These are phyloP conservation scores for Amborella trichopoda DNA, from an alignment of 164 flowering plant genomes.

Conservation along the genomic window DNA sequence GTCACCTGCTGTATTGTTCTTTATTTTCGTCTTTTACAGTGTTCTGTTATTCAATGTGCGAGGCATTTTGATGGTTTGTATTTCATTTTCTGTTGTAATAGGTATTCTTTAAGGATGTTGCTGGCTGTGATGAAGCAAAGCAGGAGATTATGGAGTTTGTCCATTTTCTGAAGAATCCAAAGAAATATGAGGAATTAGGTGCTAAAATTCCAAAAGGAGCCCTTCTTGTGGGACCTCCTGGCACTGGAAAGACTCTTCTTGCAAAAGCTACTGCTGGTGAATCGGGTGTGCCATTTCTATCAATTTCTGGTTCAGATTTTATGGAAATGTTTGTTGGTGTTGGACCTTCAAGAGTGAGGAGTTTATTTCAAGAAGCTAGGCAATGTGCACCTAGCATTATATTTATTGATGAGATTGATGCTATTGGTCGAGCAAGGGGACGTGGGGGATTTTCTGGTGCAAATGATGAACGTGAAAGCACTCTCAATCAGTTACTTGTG, in stretches of 20 bases:
- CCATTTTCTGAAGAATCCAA: slow-evolving; percentile 83
- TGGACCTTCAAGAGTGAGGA: slow-evolving; percentile 86
- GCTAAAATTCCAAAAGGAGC: slow-evolving; percentile 96
- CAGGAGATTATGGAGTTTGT: slow-evolving; percentile 97
- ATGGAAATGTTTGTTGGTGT: slow-evolving; percentile 97
- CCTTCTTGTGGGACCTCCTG: slow-evolving; percentile 87
- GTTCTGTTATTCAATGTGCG: background rate
- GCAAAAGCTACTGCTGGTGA: slow-evolving; percentile 97
- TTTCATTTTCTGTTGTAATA: slow-evolving; percentile 17
- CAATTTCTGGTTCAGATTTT: slow-evolving; percentile 89
- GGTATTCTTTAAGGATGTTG: slow-evolving; percentile 86
- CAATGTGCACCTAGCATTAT: slow-evolving; percentile 83
- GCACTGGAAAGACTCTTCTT: slow-evolving; percentile 90
- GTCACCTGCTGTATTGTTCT: background rate
- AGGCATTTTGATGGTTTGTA: background rate
- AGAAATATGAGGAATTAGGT: slow-evolving; percentile 79
- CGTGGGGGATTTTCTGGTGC: slow-evolving; percentile 66
- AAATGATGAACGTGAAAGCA: slow-evolving; percentile 87
- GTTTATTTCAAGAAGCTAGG: slow-evolving; percentile 80
- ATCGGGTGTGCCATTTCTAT: slow-evolving; percentile 78
- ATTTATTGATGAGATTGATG: slow-evolving; percentile 93
- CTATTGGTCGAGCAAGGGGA: slow-evolving; percentile 89
- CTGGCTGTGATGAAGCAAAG: slow-evolving; percentile 96
- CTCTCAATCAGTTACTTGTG: slow-evolving; percentile 82
- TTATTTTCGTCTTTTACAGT: background rate